Conservation (phyloP, 345 rosid species). For the Euphorbia peplus region DNA sequence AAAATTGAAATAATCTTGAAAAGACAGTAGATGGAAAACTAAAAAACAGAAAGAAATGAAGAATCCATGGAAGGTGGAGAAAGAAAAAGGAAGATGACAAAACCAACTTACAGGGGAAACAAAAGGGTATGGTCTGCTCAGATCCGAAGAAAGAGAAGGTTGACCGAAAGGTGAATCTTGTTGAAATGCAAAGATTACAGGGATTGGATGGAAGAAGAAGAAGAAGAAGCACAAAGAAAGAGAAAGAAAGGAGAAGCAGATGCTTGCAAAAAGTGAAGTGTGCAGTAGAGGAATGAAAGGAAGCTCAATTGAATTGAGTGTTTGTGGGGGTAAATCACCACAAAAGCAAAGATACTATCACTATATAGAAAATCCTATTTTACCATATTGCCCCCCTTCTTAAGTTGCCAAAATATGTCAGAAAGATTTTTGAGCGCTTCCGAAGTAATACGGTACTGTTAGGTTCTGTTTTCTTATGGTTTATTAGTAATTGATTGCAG, state of each 20-base stretch:
- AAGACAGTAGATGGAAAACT: neutral
- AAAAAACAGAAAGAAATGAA: neutral
- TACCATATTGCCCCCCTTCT: constrained; percentile 3
- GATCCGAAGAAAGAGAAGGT: constrained; percentile 14
- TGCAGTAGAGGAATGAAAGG: neutral
- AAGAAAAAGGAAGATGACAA: neutral
- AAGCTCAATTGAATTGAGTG: no score
- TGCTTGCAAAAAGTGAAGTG: no score
- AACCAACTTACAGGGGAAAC: constrained; percentile 5
- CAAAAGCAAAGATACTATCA: neutral
- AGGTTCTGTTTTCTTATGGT: no score
- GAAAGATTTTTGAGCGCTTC: no score
- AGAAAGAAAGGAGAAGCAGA: neutral
- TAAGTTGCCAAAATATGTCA: no score
- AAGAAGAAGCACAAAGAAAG: no score
- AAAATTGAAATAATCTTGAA: no score
- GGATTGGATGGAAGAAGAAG: neutral
- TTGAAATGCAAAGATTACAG: neutral
- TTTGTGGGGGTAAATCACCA: neutral
- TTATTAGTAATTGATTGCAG: no score
- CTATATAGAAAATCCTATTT: constrained; percentile 7
- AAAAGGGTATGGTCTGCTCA: neutral
- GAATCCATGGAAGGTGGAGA: neutral
- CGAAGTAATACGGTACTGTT: no score
- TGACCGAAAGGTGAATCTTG: neutral